Conservation (phyloP, 2,329 filamentous ascomycete species). For the Fusarium annulatum region DNA sequence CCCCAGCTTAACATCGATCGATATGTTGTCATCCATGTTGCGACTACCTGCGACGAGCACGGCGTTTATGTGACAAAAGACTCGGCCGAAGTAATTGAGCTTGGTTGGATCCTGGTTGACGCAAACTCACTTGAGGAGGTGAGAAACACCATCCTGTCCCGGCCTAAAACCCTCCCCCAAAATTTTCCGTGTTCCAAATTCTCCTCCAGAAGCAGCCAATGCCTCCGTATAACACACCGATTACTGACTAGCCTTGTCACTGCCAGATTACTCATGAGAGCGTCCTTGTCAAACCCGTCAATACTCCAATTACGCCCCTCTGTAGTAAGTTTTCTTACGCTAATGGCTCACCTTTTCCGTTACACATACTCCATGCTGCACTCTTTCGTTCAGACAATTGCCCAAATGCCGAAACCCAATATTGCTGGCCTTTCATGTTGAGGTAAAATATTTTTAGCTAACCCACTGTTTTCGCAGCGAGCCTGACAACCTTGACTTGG, state of each 20-base stretch:
- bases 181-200: slow-evolving; percentile 5
- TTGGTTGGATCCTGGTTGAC: slow-evolving; percentile 97
- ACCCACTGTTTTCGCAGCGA: slow-evolving; percentile 68
- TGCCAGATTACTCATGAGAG: slow-evolving; percentile 90
- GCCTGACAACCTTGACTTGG: slow-evolving; percentile 97
- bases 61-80: slow-evolving; percentile 99
- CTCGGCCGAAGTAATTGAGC: slow-evolving; percentile 98
- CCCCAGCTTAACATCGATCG: slow-evolving; percentile 84
- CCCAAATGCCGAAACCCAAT: slow-evolving; percentile 16
- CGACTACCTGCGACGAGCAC: slow-evolving; percentile 98
- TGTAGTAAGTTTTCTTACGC: slow-evolving; percentile 81
- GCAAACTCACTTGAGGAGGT: slow-evolving; percentile 94
- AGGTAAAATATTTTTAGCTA: slow-evolving; percentile 28
- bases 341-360: slow-evolving; percentile 32
- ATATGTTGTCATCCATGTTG: slow-evolving; percentile 98
- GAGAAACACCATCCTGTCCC: slow-evolving; percentile 51
- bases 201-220: neutral
- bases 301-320: slow-evolving; percentile 97
- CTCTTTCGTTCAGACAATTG: slow-evolving; percentile 27
- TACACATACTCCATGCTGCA: slow-evolving; percentile 33
- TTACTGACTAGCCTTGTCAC: slow-evolving; percentile 27
- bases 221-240: neutral
- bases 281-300: slow-evolving; percentile 97
- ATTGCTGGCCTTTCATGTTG: neutral
- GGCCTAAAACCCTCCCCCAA: neutral